phyloP scores from a whole-genome alignment of 345 rosid species.

The Hypericum androsaemum region DNA sequence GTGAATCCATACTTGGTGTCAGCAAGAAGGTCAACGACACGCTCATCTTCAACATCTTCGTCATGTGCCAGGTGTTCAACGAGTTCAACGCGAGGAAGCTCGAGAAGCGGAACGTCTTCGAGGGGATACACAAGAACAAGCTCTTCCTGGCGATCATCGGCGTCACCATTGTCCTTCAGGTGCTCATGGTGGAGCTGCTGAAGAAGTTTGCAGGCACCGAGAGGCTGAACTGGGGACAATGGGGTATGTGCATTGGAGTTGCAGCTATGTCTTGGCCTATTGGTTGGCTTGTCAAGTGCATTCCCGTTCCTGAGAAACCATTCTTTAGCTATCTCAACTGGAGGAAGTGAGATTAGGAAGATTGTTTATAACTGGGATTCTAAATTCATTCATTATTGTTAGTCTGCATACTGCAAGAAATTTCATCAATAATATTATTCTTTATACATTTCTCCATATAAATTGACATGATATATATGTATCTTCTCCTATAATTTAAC shows the following conservation, averaged over 20 bases:
- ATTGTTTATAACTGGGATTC: constrained; percentile 11
- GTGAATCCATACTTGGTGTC: neutral
- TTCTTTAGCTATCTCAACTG: neutral
- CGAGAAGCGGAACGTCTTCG: neutral
- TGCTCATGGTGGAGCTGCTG: constrained; percentile 54
- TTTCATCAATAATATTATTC: no score
- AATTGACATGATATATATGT: no score
- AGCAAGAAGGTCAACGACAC: neutral
- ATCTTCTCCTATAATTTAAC: no score
- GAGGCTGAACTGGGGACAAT: constrained; percentile 55
- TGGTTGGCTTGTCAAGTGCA: constrained; percentile 49
- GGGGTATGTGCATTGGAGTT: constrained; percentile 48
- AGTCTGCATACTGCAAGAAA: constrained; percentile 29
- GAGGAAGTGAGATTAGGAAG: no score
- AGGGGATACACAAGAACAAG: constrained; percentile 1
- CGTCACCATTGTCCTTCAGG: neutral
- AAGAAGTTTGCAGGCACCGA: constrained; percentile 64
- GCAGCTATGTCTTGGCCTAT: constrained; percentile 67
- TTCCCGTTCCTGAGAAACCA: constrained; percentile 28
- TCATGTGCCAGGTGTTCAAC: neutral
- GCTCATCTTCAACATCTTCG: neutral
- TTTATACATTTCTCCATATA: no score
- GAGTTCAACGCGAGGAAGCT: neutral
- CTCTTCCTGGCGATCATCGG: neutral
- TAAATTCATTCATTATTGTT: no score